Conservation (phyloP, 352 stramenopile genomes). For the Phytopythium cucurbitacearum region DNA sequence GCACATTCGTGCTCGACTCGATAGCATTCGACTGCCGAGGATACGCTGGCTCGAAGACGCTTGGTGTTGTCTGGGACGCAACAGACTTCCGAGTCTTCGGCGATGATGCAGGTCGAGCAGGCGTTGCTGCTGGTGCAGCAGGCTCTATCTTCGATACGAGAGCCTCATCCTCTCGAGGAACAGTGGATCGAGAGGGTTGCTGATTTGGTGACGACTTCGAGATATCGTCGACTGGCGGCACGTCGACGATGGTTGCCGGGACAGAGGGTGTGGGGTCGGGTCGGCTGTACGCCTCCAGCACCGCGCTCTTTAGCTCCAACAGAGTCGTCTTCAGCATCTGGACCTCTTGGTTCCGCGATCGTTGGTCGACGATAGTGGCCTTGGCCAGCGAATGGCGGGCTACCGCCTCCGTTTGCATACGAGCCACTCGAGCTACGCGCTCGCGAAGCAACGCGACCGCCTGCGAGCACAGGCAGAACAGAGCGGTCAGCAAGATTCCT, state of each 20-base stretch:
- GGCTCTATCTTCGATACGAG: no score
- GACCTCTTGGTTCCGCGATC: slow-evolving; percentile 20
- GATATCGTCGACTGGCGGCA: no score
- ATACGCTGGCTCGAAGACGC: neutral
- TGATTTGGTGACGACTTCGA: no score
- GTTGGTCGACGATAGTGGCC: slow-evolving; percentile 2
- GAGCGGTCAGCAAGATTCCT: neutral
- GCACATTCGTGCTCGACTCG: neutral
- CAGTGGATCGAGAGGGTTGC: no score
- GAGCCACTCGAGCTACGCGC: slow-evolving; percentile 19
- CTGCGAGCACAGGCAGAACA: neutral
- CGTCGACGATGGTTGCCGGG: no score
- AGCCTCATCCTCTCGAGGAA: no score
- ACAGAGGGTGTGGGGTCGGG: no score
- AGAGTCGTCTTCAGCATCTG: slow-evolving; percentile 28
- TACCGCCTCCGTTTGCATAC: slow-evolving; percentile 11
- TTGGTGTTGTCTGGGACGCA: no score
- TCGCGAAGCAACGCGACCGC: slow-evolving; percentile 18
- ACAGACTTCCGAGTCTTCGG: no score
- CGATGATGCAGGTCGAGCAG: no score
- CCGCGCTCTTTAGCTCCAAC: slow-evolving; percentile 26
- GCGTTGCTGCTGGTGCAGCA: no score
- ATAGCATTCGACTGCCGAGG: neutral
- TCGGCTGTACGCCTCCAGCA: slow-evolving; percentile 19
- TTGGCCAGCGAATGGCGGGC: slow-evolving; percentile 6